phyloP scores from a whole-genome alignment of 2,329 filamentous ascomycete species.

The Ilyonectria robusta region DNA sequence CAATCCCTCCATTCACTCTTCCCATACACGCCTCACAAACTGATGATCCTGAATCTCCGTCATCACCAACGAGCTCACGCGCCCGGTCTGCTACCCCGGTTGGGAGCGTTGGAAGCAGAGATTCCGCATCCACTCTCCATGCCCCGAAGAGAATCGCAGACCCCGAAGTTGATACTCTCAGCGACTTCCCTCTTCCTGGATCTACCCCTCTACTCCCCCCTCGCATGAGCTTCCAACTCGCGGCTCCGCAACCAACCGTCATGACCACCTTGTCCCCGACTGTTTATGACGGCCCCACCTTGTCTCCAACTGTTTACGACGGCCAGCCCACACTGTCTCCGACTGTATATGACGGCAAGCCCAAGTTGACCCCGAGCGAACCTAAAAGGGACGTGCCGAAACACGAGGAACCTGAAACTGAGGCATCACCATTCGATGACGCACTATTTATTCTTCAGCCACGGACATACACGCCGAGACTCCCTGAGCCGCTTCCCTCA shows the following conservation, averaged over 20 bases:
- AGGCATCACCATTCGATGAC: constrained; percentile 45
- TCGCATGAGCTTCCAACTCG: constrained; percentile 13
- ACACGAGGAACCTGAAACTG: not conserved
- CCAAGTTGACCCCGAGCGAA: constrained; percentile 17
- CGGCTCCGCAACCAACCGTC: not conserved
- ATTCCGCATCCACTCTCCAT: constrained; percentile 30
- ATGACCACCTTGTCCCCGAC: not conserved
- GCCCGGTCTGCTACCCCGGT: constrained; percentile 30
- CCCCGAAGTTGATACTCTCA: constrained; percentile 43
- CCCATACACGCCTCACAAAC: constrained; percentile 28
- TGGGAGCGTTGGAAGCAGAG: constrained; percentile 41
- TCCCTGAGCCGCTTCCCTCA: constrained; percentile 63
- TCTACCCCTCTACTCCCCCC: constrained; percentile 45
- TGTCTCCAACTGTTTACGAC: not conserved
- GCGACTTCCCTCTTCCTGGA: constrained; percentile 47
- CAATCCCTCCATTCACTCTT: constrained; percentile 46
- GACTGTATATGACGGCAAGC: constrained; percentile 22
- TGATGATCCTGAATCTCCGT: constrained; percentile 24
- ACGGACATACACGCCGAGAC: constrained; percentile 69
- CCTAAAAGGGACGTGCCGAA: constrained; percentile 12
- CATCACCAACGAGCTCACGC: constrained; percentile 29
- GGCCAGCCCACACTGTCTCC: constrained; percentile 4
- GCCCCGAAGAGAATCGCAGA: constrained; percentile 26
- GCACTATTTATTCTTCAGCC: constrained; percentile 70
- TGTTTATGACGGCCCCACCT: constrained; percentile 18